Base-by-base conservation (phyloP, 257 asterid species). In the Solanum chiquidenum region DNA sequence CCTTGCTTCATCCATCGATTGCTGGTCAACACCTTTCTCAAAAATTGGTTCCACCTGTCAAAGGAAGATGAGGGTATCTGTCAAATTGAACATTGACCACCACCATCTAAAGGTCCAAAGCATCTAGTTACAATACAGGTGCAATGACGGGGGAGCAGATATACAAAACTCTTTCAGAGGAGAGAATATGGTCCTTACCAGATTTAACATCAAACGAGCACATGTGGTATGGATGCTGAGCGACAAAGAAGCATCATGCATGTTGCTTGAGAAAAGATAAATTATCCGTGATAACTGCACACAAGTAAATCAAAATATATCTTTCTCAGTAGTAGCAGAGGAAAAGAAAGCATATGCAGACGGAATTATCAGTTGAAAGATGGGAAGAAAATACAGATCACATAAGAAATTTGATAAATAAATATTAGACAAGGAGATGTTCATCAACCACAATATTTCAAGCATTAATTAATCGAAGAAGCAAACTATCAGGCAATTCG, bases 211-310 rank as follows among this genome's bases (percentile, higher is more conserved):
- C 92, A 97, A 91, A 88, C 99, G 99, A 83, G 99, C 99, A 92
- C 99, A 97, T 12, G 99, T 97, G 37, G 99, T 97, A 91, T 97
- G 99, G 90, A 97, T 97, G 93, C 98, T 94, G 92, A 97, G 95
- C 25, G 99, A 94, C 95, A 97, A 91, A 55, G 99, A 93, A 58
- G 99, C 97, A 88, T 96, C 99, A 84, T 97, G 99, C 99, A 97
- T 96, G 95, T 97, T 97, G 94, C 98, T 97, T 84, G 99, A 96
- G 92, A 96, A 96, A 86, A 97, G 94, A 94, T 97, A 97, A 89
- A 97, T 97, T 86, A 97, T 97, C 90, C 99, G 93, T 9, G 99
- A 97, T 84, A 97, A 87, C 99, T 97, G 98, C 94, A 92, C 86
- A 88, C 88, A 38, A 88, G 58, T 83, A 86, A 88, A 49, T 84